Evolutionary conservation across 306 rosid species (phyloP), one percentile per base, ranked within the genome.

Genomic region (Lathyrus sativus): DNA sequence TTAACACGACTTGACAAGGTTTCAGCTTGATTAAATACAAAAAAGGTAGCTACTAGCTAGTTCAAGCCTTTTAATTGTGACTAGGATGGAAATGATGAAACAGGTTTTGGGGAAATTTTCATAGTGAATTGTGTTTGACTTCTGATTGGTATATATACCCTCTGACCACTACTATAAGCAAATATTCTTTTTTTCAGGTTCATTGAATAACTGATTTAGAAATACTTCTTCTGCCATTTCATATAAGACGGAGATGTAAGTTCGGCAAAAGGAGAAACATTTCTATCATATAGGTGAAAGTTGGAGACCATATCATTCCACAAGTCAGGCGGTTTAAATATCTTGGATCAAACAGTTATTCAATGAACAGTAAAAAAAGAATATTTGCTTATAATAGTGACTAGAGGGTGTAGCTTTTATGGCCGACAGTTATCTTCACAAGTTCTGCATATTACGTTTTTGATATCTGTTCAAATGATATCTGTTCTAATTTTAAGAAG

Each of bases 1-100:
- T 37, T 13, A 53, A 38, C 39, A 38, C 57, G 38, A 22, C 46
- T 50, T 31, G 10, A 65, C 18, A 28, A 18, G 56, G 31, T 65
- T 55, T 19, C 46, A 4, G 24, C 51, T 54, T 33, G 42, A 44
- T 28, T 73, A 56, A 51, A 12, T 56, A 31, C 54, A 50, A 26
- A 26, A 73, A 38, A 62, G 55, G 31, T 14, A 62, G 46, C 31
- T 24, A 39, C 44, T n/a, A 50, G 33, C n/a, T 50, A 39, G 64
- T 35, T 63, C 45, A 35, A 33, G 12, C 15, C 53, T 64, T 74
- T 62, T 29, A 38, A 14, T 0, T 3, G 9, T 57, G 57, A 64
- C 48, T 7, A 63, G 48, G 53, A 33, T 58, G 68, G 26, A 17
- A 57, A 35, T 46, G 43, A 24, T 46, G 15, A 44, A 37, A 68